These are phyloP conservation scores for Blastobotrys terrestris DNA, from an alignment of 805 yeast genomes.

Conservation along the genomic window DNA sequence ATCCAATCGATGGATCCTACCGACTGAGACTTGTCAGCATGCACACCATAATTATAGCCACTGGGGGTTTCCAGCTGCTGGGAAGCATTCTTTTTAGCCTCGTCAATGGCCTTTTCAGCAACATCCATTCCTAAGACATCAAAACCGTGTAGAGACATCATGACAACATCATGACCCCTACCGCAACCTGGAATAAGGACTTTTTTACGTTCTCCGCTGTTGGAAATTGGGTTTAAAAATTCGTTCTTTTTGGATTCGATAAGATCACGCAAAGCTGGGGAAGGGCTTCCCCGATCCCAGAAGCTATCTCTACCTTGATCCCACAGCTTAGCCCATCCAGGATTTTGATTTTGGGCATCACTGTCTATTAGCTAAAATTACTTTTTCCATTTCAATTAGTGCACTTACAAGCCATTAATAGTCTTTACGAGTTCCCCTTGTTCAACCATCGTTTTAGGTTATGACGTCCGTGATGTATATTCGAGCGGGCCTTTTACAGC, in stretches of 20 bases:
- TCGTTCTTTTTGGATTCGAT: not conserved
- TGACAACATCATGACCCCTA: constrained; percentile 5
- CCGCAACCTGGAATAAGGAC: constrained; percentile 4
- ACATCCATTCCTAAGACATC: constrained; percentile 3
- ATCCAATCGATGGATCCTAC: not conserved
- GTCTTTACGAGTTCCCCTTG: not conserved
- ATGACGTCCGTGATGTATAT: not conserved
- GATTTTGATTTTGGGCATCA: not conserved
- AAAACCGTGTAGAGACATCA: constrained; percentile 4
- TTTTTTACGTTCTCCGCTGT: not conserved
- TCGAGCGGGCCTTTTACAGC: not conserved
- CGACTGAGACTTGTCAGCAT: not conserved
- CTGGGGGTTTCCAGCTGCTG: not conserved
- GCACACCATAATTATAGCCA: not conserved
- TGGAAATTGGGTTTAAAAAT: not conserved
- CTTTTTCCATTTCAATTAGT: too few relatives aligned
- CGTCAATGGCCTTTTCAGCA: constrained; percentile 1
- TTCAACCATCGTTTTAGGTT: not conserved
- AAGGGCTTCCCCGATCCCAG: constrained; percentile 5
- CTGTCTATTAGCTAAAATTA: too few relatives aligned
- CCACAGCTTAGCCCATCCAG: constrained; percentile 3
- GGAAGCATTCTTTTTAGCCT: constrained; percentile 1
- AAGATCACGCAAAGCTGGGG: constrained; percentile 2
- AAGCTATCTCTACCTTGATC: not conserved
- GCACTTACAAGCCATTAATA: not conserved